Percentiles rank a stretch among this genome's conserved stretches.
Conservation (phyloP, 148 eudicot species). For the Camellia granthamiana region DNA sequence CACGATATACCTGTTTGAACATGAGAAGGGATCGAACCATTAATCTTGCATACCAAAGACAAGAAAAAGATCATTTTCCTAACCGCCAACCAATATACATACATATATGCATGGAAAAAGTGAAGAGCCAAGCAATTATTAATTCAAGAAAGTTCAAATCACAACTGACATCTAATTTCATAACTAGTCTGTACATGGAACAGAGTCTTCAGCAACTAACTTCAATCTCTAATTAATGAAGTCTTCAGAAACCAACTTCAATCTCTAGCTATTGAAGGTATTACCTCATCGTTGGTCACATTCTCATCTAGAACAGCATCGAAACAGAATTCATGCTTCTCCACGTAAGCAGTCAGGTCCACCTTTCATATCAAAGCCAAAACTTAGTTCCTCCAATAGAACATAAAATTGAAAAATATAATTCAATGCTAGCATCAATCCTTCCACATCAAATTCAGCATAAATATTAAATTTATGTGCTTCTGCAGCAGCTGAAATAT, state of each 20-base stretch:
- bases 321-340: slow-evolving; percentile 97
- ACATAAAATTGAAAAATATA: background rate
- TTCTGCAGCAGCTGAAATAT: background rate
- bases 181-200: background rate
- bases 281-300: slow-evolving; percentile 91
- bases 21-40: background rate
- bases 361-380: slow-evolving; percentile 47
- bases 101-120: background rate
- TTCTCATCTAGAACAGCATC: slow-evolving; percentile 93
- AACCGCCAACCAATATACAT: background rate
- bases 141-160: background rate
- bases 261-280: background rate
- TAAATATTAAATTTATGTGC: background rate
- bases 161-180: background rate
- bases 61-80: background rate
- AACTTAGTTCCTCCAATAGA: slow-evolving; percentile 19
- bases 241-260: background rate
- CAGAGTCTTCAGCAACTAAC: background rate
- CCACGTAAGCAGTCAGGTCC: slow-evolving; percentile 96
- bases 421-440: background rate
- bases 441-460: background rate
- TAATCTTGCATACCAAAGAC: background rate
- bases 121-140: background rate
- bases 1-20: slow-evolving; percentile 66
- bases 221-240: background rate